These are phyloP conservation scores for Phytopythium aichiense DNA, from an alignment of 352 stramenopile species.

Conservation along the genomic window DNA sequence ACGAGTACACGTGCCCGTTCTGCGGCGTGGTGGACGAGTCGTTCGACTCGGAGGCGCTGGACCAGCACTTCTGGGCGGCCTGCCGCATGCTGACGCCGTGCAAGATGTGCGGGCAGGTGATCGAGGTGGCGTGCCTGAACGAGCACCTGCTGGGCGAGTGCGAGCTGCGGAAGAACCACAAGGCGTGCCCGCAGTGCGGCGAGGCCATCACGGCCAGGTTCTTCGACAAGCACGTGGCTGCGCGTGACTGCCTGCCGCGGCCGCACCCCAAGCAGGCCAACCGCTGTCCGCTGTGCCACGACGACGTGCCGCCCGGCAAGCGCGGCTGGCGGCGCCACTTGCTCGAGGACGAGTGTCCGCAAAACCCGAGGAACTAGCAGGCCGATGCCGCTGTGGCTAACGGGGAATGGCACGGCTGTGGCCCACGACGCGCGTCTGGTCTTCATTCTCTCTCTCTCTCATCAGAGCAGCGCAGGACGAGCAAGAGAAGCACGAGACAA, in stretches of 20 bases:
- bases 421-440: too few species aligned
- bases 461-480: too few species aligned
- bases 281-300: constrained; percentile 80
- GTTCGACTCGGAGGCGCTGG: constrained; percentile 87
- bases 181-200: constrained; percentile 70
- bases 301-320: constrained; percentile 62
- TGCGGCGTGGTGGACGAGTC: constrained; percentile 83
- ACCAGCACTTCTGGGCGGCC: constrained; percentile 91
- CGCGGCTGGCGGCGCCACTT: constrained; percentile 70
- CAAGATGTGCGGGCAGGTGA: constrained; percentile 91
- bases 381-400: background rate
- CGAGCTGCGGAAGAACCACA: constrained; percentile 80
- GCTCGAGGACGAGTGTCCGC: constrained; percentile 62
- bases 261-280: constrained; percentile 55
- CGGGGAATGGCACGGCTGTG: background rate
- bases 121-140: constrained; percentile 88
- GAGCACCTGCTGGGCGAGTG: constrained; percentile 90
- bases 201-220: constrained; percentile 86
- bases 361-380: constrained; percentile 65
- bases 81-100: constrained; percentile 91
- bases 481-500: background rate
- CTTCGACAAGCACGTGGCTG: constrained; percentile 72
- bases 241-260: constrained; percentile 67
- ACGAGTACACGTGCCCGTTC: constrained; percentile 91
- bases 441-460: too few species aligned